A percentile compares a stretch with the other conserved stretches of the same genome.
These are phyloP conservation scores for Chytridiales sp. DNA, from an alignment of 371 early-diverging fungal species.

Conservation along the genomic window DNA sequence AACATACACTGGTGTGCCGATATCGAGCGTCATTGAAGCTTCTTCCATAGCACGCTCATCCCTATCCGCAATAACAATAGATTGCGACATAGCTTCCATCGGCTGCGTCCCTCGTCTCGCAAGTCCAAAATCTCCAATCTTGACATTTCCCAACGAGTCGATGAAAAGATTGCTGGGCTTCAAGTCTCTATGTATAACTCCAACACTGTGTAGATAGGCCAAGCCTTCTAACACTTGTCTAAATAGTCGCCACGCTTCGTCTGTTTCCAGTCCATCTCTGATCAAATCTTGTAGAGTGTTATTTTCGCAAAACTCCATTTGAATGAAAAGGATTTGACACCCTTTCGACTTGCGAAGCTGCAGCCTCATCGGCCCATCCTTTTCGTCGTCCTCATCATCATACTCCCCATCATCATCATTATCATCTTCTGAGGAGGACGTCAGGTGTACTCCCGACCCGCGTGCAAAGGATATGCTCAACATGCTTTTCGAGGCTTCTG, in stretches of 20 bases:
- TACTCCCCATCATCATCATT: constrained; percentile 13
- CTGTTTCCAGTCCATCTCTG: constrained; percentile 71
- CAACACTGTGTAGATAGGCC: constrained; percentile 50
- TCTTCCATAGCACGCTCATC: constrained; percentile 29
- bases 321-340: constrained; percentile 72
- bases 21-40: constrained; percentile 69
- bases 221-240: constrained; percentile 66
- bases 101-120: constrained; percentile 30
- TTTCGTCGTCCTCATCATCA: constrained; percentile 15
- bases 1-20: constrained; percentile 93
- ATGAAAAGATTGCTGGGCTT: constrained; percentile 51
- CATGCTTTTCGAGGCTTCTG: constrained; percentile 7
- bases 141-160: constrained; percentile 47
- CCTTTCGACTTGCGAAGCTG: constrained; percentile 6
- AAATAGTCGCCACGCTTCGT: constrained; percentile 57
- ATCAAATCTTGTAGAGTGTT: constrained; percentile 88
- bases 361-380: constrained; percentile 29
- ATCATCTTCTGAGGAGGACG: constrained; percentile 6
- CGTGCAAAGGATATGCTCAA: constrained; percentile 1
- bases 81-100: constrained; percentile 14
- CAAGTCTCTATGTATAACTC: constrained; percentile 54
- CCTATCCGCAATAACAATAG: constrained; percentile 5
- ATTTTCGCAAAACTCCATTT: constrained; percentile 97
- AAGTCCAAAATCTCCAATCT: constrained; percentile 60
- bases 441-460: background rate